These are phyloP conservation scores for Hypoxylon intermedium DNA, from an alignment of 495 filamentous ascomycete species.

Conservation along the genomic window DNA sequence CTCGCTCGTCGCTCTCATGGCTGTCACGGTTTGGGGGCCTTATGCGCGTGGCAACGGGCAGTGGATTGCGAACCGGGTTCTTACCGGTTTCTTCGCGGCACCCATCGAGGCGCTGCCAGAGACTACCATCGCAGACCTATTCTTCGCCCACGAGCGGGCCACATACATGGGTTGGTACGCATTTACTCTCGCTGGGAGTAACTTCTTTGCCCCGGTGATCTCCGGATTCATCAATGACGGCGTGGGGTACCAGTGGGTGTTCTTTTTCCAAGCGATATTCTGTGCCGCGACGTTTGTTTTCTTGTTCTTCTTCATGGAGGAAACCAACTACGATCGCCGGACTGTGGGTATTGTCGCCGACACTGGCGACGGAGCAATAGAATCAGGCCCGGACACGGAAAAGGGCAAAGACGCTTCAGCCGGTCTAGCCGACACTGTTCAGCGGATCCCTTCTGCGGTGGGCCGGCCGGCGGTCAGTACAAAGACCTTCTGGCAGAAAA, in stretches of 20 bases:
- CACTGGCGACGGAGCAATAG: conserved; percentile 11
- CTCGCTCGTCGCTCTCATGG: conserved; percentile 58
- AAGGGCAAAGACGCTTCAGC: conserved; percentile 21
- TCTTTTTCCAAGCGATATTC: conserved; percentile 72
- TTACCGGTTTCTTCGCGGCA: conserved; percentile 70
- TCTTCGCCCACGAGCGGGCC: conserved; percentile 71
- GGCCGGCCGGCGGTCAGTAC: conserved; percentile 11
- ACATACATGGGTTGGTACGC: conserved; percentile 71
- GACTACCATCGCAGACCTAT: conserved; percentile 68
- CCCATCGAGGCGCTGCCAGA: conserved; percentile 70
- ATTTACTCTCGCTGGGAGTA: conserved; percentile 67
- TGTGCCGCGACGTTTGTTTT: conserved; percentile 61
- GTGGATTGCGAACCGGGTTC: conserved; percentile 68
- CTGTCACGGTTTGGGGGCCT: conserved; percentile 55
- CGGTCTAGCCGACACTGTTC: conserved; percentile 8
- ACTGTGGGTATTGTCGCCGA: conserved; percentile 39
- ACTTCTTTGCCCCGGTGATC: conserved; percentile 70
- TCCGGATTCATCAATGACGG: conserved; percentile 72
- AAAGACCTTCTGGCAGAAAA: conserved; percentile 62
- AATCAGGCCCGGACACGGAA: conserved; percentile 19
- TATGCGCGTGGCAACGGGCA: conserved; percentile 61
- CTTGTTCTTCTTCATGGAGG: conserved; percentile 73
- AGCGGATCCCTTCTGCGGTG: conserved; percentile 48
- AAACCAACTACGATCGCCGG: conserved; percentile 66
- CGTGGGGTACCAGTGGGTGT: conserved; percentile 68